phyloP scores from a whole-genome alignment of 2,329 filamentous ascomycete genomes.

The Hypoxylon sp. region DNA sequence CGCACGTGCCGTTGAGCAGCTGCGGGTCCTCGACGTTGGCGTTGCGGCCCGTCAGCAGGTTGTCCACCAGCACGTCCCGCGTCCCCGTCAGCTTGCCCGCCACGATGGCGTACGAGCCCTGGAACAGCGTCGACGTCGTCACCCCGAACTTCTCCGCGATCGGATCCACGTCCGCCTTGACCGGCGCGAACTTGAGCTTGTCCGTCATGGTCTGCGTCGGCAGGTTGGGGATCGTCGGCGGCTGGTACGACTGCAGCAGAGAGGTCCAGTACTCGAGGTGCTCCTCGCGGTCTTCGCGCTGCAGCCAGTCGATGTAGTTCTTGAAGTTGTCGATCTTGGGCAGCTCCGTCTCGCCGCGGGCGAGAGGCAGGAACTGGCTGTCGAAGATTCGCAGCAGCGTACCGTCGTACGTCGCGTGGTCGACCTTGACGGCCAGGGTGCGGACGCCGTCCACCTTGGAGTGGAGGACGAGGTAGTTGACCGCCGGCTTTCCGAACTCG shows the following conservation, averaged over 20 bases:
- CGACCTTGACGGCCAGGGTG: conserved; percentile 40
- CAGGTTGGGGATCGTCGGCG: background rate
- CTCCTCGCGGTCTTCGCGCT: conserved; percentile 16
- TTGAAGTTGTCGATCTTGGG: conserved; percentile 31
- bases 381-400: conserved; percentile 34
- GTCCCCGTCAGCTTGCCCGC: conserved; percentile 36
- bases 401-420: conserved; percentile 25
- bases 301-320: conserved; percentile 39
- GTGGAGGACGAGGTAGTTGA: background rate
- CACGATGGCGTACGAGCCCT: conserved; percentile 45
- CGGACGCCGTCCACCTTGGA: background rate
- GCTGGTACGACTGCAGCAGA: background rate
- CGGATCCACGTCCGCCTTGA: conserved; percentile 33
- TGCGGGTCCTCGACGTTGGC: conserved; percentile 48
- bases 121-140: conserved; percentile 48
- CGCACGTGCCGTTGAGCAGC: conserved; percentile 48
- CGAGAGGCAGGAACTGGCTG: conserved; percentile 34
- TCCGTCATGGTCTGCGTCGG: background rate
- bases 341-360: conserved; percentile 29
- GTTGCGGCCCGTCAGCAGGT: conserved; percentile 51
- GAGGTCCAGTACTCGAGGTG: conserved; percentile 38
- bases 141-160: conserved; percentile 39
- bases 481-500: background rate
- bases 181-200: background rate
- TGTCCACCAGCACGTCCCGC: conserved; percentile 44